Evolutionary conservation across 768 basidiomycete species (phyloP).

Genomic region (Ephemerocybe angulata): DNA sequence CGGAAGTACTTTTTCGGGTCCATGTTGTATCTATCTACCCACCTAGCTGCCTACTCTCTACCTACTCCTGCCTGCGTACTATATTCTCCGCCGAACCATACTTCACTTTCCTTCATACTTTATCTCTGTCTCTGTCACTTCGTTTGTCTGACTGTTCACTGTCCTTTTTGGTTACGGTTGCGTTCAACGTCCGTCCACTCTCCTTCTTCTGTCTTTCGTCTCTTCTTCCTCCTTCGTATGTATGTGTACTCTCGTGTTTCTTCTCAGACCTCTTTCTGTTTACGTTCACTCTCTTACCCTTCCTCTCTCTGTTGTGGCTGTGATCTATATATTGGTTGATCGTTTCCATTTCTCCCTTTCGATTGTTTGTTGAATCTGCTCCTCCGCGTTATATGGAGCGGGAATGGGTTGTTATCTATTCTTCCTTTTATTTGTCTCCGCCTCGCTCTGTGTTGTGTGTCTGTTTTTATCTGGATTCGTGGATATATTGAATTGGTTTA

Average conservation of each 20-base stretch:
- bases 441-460: too few species aligned
- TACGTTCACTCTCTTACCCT: not conserved
- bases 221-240: slow-evolving; percentile 24
- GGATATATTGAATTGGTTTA: too few species aligned
- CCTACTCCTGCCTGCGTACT: too few species aligned
- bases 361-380: not conserved
- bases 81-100: too few species aligned
- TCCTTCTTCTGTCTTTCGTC: slow-evolving; percentile 4
- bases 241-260: slow-evolving; percentile 13
- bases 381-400: not conserved
- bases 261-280: not conserved
- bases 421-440: not conserved
- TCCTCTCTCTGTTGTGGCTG: not conserved
- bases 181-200: slow-evolving; percentile 1
- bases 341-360: slow-evolving; percentile 1
- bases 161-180: not conserved
- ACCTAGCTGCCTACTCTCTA: slow-evolving; percentile 2
- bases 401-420: not conserved
- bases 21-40: slow-evolving; percentile 5
- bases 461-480: too few species aligned
- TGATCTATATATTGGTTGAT: not conserved
- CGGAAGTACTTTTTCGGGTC: too few species aligned
- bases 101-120: too few species aligned
- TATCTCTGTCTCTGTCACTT: not conserved
- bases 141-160: not conserved